phyloP scores from a whole-genome alignment of 345 rosid species.

The Tarenaya hassleriana region DNA sequence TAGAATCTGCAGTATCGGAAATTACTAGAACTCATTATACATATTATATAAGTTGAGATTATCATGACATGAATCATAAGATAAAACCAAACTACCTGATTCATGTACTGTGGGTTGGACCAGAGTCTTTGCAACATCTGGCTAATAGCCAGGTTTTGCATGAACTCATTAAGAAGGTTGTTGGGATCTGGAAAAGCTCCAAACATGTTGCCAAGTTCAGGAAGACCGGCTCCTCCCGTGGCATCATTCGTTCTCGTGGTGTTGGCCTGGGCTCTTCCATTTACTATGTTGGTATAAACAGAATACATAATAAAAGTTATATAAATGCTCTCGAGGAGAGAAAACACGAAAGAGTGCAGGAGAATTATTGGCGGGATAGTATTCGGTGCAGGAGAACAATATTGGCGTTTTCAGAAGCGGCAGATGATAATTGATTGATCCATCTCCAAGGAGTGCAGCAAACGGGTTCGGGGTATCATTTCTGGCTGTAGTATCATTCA shows the following conservation, averaged over 20 bases:
- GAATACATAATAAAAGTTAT: no score
- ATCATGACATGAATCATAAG: no score
- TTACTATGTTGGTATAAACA: constrained; percentile 22
- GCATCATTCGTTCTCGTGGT: constrained; percentile 39
- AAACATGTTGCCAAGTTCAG: constrained; percentile 44
- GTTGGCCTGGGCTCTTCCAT: constrained; percentile 47
- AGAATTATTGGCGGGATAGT: constrained; percentile 32
- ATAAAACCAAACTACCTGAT: constrained; percentile 39
- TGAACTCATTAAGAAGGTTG: constrained; percentile 38
- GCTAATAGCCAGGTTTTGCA: constrained; percentile 65
- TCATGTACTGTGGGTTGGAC: constrained; percentile 58
- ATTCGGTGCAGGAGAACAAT: constrained; percentile 58
- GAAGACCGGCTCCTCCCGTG: constrained; percentile 51
- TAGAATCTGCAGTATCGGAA: constrained; percentile 36
- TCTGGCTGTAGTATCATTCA: constrained; percentile 61
- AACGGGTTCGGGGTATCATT: constrained; percentile 48
- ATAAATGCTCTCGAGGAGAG: no score
- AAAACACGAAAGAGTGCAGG: not conserved
- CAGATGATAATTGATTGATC: constrained; percentile 34
- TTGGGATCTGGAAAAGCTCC: constrained; percentile 40
- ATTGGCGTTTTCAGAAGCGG: constrained; percentile 36
- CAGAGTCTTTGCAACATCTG: constrained; percentile 60
- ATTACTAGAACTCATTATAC: no score
- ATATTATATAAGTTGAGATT: no score
- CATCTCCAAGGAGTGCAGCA: constrained; percentile 57